Evolutionary conservation across 805 yeast species (phyloP), one percentile per base, ranked within the genome.

Genomic region (Kazachstania bromeliacearum): DNA sequence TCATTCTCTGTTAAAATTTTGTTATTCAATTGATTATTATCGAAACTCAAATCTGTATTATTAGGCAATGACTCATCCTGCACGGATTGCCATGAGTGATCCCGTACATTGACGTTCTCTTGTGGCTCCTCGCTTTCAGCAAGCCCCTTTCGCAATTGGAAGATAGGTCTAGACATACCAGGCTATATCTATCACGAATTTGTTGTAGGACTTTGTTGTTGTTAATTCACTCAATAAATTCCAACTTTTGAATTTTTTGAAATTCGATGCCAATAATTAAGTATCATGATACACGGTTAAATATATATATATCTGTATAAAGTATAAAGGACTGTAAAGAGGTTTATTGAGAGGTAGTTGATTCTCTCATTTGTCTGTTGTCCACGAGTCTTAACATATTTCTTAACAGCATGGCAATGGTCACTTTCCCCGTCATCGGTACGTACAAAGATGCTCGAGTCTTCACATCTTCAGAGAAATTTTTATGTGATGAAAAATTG

Each of bases 381-480:
- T 79, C 77, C 45, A 82, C 74, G 45, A 92, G 67, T 47, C 98
- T 73, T 40, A 92, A 62, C 61, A 92, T 67, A 58, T 92, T 92
- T 59, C 98, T 76, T 60, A 92, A 64, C 28, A 92, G 64, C 96
- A 92, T 92, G 41, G 95, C 75, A 43, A 92, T 88, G 26, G 98
- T 92, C 23, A 92, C 97, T 60, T 92, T 92, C 13, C 98, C 98
- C 21, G 87, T 85, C 53, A 85, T 80, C 13, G 98, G 97, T 24
- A 92, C 96, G 55, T 89, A 92, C 30, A 92, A 65, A 1, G 95
- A 79, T 5, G 98, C 97, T 47, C 73, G 79, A 36, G 71, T 71
- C 63, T 89, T 89, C 39, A 92, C 83, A 38, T 73, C 79, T 17
- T 82, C 89, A 43, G 72, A 68, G 58, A 92, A 92, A 64, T 92